Evolutionary conservation across 305 asterid genomes (phyloP), one percentile per base, ranked within the genome.

Genomic region (Fraxinus paxiana): DNA sequence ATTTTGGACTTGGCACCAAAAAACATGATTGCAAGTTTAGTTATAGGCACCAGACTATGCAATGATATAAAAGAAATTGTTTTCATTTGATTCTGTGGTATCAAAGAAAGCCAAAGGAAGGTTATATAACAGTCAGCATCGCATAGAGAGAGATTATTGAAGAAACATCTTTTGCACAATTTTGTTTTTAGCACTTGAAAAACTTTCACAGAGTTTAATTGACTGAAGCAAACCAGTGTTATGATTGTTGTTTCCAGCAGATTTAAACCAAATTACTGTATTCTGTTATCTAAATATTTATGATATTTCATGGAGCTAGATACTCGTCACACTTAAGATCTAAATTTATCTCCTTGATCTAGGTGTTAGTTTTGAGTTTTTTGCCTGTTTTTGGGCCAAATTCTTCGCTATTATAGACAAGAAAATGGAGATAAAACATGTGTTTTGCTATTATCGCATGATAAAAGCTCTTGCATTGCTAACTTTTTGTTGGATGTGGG

Each of bases 21-120:
- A 70, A 56, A 69, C 61, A 59, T 48, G 69, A 67, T 69, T 75
- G 18, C 83, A 63, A 35, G 56, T 46, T 79, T 69, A 79, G 65
- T 65, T 12, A 65, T 65, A 65, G 37, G 37, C 34, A 65, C 7
- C 35, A 28, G 3, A 59, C 46, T 59, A 8, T 12, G 69, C 30
- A 6, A 59, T 59, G 61, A 22, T 18, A 33, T 10, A 12, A 77
- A 56, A 77, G 13, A 61, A 61, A 61, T 61, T 61, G 71, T 61
- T 7, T 61, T 61, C 15, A 61, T 61, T 61, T 61, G 71, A 20
- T 8, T 61, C 5, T 20, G 70, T 22, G 56, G 71, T 20, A 61
- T 20, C 71, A 22, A 61, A 61, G 33, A 43, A 43, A 43, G 17
- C 54, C 1, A 15, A 56, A 59, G 69, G 69, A 61, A 61, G 30